Evolutionary conservation across 768 basidiomycete species (phyloP), one percentile per base, ranked within the genome.

Genomic region (Naganishia antarctica): DNA sequence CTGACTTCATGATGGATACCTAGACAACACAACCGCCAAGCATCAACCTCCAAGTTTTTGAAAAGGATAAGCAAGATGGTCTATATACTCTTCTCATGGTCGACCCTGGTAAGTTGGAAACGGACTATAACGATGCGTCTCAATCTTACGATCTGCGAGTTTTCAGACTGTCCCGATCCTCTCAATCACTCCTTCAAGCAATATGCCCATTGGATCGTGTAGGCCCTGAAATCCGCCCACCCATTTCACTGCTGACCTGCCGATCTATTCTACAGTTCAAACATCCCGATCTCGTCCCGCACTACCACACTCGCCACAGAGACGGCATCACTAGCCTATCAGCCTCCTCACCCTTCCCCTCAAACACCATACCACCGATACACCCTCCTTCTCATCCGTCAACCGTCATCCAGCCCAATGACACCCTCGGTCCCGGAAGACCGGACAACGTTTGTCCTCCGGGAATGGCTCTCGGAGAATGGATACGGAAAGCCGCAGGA

Each of bases 341-440:
- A 93, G 68, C 89, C 94, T 5, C 96, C 93, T 4, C 91, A 96
- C 69, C 94, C 94, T 3, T 88, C 91, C 74, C 83, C 83, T 40
- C 91, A 92, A 53, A 87, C 91, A 12, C 84, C 85, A 0, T 91
- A 90, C 78, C 94, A 99, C 78, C 90, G 94, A 66, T 96, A 94
- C 76, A 83, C 85, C 9, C 69, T 87, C 46, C 80, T 94, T 29
- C 80, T 94, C 29, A 81, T 93, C 49, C 86, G 84, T 11, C 91
- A 94, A 70, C 81, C 83, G 32, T 78, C 81, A 11, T 26, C 44
- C 23, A 29, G 26, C 3, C 32, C 49, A 1, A 29, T 49, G 3
- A 32, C 68, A 4, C 53, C 64, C 13, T n/a, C 64, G 4, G 40
- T 60, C 16, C 64, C 67, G 1, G 43, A 49, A n/a, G 40, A 62